Evolutionary conservation across 129 eudicot species (phyloP).

Genomic region (Flaveria bidentis): DNA sequence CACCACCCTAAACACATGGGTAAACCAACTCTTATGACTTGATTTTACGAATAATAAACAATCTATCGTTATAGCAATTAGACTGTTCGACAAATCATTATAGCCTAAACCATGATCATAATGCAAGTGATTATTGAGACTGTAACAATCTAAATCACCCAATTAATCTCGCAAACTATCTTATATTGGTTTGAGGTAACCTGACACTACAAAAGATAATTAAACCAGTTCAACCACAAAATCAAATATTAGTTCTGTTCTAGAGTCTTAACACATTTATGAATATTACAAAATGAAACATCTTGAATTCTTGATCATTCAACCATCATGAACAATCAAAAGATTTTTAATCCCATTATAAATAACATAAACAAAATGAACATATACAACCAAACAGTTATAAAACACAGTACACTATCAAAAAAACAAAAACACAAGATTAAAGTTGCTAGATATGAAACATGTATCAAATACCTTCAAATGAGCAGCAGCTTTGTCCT

Average conservation of each 20-base stretch:
- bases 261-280: not conserved
- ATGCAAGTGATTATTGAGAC: not conserved
- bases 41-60: not conserved
- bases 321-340: not conserved
- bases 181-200: not conserved
- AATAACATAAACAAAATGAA: not conserved
- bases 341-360: not conserved
- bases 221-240: not conserved
- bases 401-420: not conserved
- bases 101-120: not conserved
- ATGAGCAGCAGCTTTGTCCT: conserved; percentile 69
- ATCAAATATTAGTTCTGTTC: not conserved
- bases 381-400: not conserved
- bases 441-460: not conserved
- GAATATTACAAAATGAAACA: not conserved
- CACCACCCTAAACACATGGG: conserved; percentile 50
- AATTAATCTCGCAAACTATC: not conserved
- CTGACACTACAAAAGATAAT: not conserved
- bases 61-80: not conserved
- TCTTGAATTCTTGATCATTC: not conserved
- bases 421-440: not conserved
- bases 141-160: not conserved
- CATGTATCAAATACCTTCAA: conserved; percentile 38
- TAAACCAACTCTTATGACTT: not conserved
- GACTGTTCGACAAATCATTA: not conserved